Percentiles rank a stretch among this genome's conserved stretches.
phyloP scores from a whole-genome alignment of 352 stramenopile genomes.

The Peronospora destructor region DNA sequence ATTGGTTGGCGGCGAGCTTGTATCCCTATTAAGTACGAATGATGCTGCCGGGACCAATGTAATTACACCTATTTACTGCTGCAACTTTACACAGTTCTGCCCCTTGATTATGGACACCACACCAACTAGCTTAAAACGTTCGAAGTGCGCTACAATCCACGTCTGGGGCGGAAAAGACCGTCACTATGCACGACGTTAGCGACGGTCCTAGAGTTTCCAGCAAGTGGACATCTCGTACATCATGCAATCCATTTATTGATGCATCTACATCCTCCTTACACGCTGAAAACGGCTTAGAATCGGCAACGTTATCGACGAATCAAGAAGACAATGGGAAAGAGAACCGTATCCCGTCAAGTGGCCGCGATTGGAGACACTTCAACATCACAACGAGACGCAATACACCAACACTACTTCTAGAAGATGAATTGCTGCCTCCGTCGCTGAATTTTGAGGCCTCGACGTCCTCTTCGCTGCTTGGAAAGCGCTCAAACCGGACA shows the following conservation, averaged over 20 bases:
- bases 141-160: constrained; percentile 11
- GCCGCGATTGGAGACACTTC: constrained; percentile 5
- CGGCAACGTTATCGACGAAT: background rate
- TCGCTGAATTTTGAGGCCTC: constrained; percentile 1
- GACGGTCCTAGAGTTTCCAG: constrained; percentile 3
- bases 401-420: background rate
- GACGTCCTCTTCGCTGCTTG: constrained; percentile 12
- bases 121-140: constrained; percentile 9
- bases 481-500: constrained; percentile 15
- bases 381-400: constrained; percentile 20
- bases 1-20: constrained; percentile 32
- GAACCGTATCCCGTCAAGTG: constrained; percentile 18
- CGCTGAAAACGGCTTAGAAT: constrained; percentile 15
- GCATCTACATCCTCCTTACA: background rate
- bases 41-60: background rate
- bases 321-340: constrained; percentile 23
- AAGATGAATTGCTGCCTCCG: background rate
- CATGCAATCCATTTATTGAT: constrained; percentile 23
- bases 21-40: constrained; percentile 18
- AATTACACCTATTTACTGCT: too few species aligned
- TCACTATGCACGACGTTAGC: constrained; percentile 11
- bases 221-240: constrained; percentile 30
- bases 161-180: constrained; percentile 3
- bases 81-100: too few species aligned
- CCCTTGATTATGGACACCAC: background rate